A percentile compares a stretch with the other conserved stretches of the same genome.
These are phyloP conservation scores for Lactarius psammicola DNA, from an alignment of 768 basidiomycete species.

Conservation along the genomic window DNA sequence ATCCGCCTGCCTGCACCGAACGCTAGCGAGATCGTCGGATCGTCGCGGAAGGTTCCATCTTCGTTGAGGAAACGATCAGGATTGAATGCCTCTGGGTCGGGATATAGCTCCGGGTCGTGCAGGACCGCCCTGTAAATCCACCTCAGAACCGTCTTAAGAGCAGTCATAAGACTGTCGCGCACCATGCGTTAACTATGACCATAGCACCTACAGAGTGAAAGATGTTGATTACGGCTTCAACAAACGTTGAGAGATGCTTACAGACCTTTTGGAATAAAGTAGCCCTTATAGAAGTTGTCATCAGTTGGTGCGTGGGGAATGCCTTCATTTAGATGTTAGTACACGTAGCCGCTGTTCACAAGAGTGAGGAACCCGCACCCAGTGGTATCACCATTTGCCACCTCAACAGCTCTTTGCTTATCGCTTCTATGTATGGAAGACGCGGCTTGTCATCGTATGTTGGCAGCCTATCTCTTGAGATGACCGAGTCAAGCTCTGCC, in stretches of 20 bases:
- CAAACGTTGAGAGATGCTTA: neutral
- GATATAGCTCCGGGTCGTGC: conserved; percentile 33
- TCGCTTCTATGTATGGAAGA: conserved; percentile 26
- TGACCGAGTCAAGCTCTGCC: too few species aligned
- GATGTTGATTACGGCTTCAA: too few species aligned
- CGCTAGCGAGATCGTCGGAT: neutral
- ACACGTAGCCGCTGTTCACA: too few species aligned
- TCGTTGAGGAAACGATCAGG: conserved; percentile 32
- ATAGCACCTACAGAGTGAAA: too few species aligned
- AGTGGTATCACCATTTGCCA: conserved; percentile 29
- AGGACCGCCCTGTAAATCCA: conserved; percentile 4
- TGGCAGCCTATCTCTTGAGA: too few species aligned
- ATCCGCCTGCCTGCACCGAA: conserved; percentile 23
- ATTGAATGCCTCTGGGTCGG: conserved; percentile 32
- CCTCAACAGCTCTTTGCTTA: conserved; percentile 31
- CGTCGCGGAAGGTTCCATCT: neutral
- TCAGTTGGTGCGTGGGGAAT: conserved; percentile 28
- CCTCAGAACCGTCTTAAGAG: too few species aligned
- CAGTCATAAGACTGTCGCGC: too few species aligned
- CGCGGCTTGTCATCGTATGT: too few species aligned
- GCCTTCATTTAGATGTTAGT: neutral
- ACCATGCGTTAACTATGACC: too few species aligned
- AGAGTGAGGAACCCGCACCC: neutral
- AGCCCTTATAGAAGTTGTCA: conserved; percentile 33
- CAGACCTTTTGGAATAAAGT: conserved; percentile 33